Base-by-base conservation (phyloP, 352 stramenopile species). In the Phytophthora meadii region DNA sequence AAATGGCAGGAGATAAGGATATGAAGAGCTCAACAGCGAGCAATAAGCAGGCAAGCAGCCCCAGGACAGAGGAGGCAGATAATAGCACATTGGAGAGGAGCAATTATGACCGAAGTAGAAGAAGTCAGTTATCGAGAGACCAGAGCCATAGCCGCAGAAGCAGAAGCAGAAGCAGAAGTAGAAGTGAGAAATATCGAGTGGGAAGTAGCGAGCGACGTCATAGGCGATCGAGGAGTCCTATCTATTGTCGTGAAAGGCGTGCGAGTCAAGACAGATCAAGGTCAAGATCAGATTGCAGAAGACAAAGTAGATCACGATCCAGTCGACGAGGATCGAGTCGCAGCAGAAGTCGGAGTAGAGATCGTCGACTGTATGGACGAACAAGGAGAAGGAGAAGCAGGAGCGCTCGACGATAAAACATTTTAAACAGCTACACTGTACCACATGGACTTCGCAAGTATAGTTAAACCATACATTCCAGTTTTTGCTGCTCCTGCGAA, bases 1-100 rank as follows among this genome's bases (percentile, higher is more conserved):
- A 93, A 63, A 77, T 93, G 59, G 83, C 83, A 1, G 78, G 74
- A 15, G 70, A 76, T 15, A 85, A 87, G 42, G 47, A 68, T 45
- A 61, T 61, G 27, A 74, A 59, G 44, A n/a, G 48, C 17, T 55
- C 32, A 25, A 19, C 10, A 25, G 46, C 50, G 15, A 17, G 56
- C 14, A 53, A 61, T 27, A 32, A 60, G 14, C 19, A 47, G 11
- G 28, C 4, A 0, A 50, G 19, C 24, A 45, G 9, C 27, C 7
- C 10, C 30, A 46, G 9, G 24, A 19, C 1, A 12, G 51, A 64
- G 46, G 19, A 56, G 12, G 30, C 8, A 22, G 45, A 47, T 52
- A 12, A 8, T 32, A 7, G 36, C 8, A 4, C 25, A 46, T 15
- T 11, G n/a, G 4, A 46, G 14, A 40, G n/a, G 57, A n/a, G 5